Evolutionary conservation across 2,329 filamentous ascomycete genomes (phyloP), one percentile per base, ranked within the genome.

Genomic region (Exophiala mesophila): DNA sequence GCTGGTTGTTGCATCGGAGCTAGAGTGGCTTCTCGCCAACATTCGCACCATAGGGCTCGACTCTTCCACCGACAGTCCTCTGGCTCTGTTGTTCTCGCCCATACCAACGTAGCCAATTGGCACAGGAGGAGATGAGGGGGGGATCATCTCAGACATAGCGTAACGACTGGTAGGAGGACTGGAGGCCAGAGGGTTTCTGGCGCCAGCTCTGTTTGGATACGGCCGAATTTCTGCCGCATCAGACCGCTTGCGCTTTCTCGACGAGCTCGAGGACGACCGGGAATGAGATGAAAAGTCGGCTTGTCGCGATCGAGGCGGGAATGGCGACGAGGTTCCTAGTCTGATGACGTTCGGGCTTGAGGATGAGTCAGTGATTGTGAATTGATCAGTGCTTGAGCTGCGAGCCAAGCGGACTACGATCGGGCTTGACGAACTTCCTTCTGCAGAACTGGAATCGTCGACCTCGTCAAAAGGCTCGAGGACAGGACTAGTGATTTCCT

Each of bases 341-440:
- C 41, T 66, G 18, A 68, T 55, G 38, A 67, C 56, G 47, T 65
- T 67, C 29, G 65, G 64, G 42, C 64, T 67, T 21, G 64, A 67
- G 1, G 63, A 58, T 29, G 39, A 41, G 29, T 50, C 42, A 32
- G 18, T 38, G 24, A 28, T 42, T 28, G 19, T 35, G 17, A 49
- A 45, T 23, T 49, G 34, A 6, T 49, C 46, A 4, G 44, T 40
- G 44, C 65, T 67, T 13, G 65, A 67, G 1, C 63, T 59, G 20
- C 59, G 57, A 18, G 59, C 64, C 30, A 65, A 55, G 5, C 60
- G 60, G 18, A 64, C 57, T 18, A 69, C 45, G 37, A 67, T 69
- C 3, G 66, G 66, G 49, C 65, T 69, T 20, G 66, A 68, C 12
- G 55, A 54, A 15, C 54, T 42, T 52, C 55, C 15, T 52, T 58